Evolutionary conservation across 257 asterid species (phyloP).

Genomic region (Ballota nigra): DNA sequence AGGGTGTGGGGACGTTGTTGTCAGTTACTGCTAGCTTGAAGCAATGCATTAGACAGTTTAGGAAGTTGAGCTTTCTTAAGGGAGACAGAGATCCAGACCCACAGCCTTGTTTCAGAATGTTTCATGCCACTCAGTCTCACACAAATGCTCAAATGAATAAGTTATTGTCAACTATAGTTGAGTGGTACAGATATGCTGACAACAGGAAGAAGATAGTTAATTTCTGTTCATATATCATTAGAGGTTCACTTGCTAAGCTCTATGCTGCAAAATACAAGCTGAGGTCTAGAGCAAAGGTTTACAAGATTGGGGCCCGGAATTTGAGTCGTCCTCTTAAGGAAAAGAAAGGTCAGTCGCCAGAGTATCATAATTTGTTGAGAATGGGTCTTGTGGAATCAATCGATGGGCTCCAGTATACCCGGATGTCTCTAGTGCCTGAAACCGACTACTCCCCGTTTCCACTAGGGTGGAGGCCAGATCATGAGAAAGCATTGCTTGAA

Average conservation of each 20-base stretch:
- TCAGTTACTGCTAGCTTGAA: slow-evolving; percentile 97
- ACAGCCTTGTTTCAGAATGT: slow-evolving; percentile 97
- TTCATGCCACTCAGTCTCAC: slow-evolving; percentile 98
- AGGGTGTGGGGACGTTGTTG: slow-evolving; percentile 88
- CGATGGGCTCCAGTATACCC: slow-evolving; percentile 84
- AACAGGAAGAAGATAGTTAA: slow-evolving; percentile 92
- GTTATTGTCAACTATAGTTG: slow-evolving; percentile 81
- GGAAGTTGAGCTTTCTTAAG: slow-evolving; percentile 76
- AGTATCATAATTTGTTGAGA: slow-evolving; percentile 78
- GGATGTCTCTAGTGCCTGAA: slow-evolving; percentile 98
- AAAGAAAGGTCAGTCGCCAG: slow-evolving; percentile 93
- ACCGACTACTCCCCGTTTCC: slow-evolving; percentile 92
- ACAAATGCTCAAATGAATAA: slow-evolving; percentile 98
- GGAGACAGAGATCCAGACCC: slow-evolving; percentile 99
- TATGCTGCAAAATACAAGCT: slow-evolving; percentile 97
- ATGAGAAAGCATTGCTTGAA: slow-evolving; percentile 87
- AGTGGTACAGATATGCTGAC: slow-evolving; percentile 98
- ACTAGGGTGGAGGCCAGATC: slow-evolving; percentile 82
- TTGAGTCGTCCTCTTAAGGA: slow-evolving; percentile 91
- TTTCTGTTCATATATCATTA: slow-evolving; percentile 83
- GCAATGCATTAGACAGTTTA: slow-evolving; percentile 84
- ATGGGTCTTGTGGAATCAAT: slow-evolving; percentile 97
- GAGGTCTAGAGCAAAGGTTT: slow-evolving; percentile 93
- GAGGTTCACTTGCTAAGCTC: slow-evolving; percentile 98
- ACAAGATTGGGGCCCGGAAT: slow-evolving; percentile 78